Conservation (phyloP, 257 asterid species). For the Oldenlandia corymbosa region DNA sequence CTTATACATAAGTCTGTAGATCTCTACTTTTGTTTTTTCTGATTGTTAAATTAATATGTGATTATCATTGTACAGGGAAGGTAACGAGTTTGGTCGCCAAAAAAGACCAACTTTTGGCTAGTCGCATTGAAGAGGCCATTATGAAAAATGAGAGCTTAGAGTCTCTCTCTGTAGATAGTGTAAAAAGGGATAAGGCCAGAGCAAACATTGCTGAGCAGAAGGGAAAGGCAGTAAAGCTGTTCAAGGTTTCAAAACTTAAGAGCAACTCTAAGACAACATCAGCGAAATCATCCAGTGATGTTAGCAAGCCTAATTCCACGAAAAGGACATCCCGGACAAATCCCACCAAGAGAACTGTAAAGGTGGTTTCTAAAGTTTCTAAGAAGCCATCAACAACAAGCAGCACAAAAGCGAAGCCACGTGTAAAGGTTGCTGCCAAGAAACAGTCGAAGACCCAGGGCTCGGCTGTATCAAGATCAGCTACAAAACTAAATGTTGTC, state of each 20-base stretch:
- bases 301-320: constrained; percentile 27
- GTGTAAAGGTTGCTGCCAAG: constrained; percentile 20
- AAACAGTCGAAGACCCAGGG: constrained; percentile 33
- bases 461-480: constrained; percentile 27
- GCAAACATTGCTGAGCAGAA: constrained; percentile 63
- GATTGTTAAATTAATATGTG: constrained; percentile 8
- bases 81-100: constrained; percentile 85
- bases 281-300: constrained; percentile 30
- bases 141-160: constrained; percentile 89
- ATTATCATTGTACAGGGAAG: constrained; percentile 49
- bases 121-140: constrained; percentile 77
- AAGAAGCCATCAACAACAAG: constrained; percentile 36
- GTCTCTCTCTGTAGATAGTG: constrained; percentile 66
- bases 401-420: constrained; percentile 22
- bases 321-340: constrained; percentile 36
- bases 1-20: constrained; percentile 4
- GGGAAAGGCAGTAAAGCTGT: constrained; percentile 47
- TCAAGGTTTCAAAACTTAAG: constrained; percentile 39
- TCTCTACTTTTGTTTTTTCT: background rate
- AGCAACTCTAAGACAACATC: constrained; percentile 33
- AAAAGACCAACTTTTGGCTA: constrained; percentile 57
- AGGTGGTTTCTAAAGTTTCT: constrained; percentile 28
- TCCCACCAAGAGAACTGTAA: constrained; percentile 39
- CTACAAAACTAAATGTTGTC: constrained; percentile 69
- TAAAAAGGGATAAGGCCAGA: constrained; percentile 75